A percentile compares a stretch with the other conserved stretches of the same genome.
Evolutionary conservation across 2,329 filamentous ascomycete species (phyloP).

Genomic region (Pyricularia pennisetigena): DNA sequence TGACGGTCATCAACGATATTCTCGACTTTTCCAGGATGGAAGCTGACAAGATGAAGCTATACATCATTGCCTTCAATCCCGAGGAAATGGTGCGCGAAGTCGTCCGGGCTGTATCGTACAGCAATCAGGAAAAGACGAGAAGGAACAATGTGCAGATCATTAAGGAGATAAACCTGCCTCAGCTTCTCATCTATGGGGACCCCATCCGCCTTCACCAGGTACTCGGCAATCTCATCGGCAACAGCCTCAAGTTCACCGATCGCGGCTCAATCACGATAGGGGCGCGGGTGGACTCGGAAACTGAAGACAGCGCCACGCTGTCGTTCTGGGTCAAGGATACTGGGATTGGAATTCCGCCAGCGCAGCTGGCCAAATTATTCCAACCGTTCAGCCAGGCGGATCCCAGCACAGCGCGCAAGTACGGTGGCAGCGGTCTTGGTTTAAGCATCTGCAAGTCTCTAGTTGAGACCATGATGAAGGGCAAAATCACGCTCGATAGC

Average conservation of each 20-base stretch:
- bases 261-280: constrained; percentile 77
- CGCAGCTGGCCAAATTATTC: constrained; percentile 79
- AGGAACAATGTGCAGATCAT: constrained; percentile 54
- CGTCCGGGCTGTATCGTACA: constrained; percentile 56
- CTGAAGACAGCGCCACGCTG: constrained; percentile 58
- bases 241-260: constrained; percentile 90
- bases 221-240: constrained; percentile 76
- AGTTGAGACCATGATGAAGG: constrained; percentile 86
- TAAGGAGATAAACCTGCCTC: constrained; percentile 62
- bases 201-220: constrained; percentile 59
- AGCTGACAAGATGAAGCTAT: constrained; percentile 76
- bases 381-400: constrained; percentile 90
- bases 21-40: constrained; percentile 93
- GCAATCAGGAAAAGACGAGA: constrained; percentile 52
- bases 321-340: constrained; percentile 85
- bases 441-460: constrained; percentile 92
- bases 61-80: constrained; percentile 59
- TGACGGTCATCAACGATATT: constrained; percentile 94
- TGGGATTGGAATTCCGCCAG: constrained; percentile 79
- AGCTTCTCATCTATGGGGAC: constrained; percentile 64
- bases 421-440: constrained; percentile 83
- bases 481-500: constrained; percentile 74
- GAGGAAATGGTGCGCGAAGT: constrained; percentile 59
- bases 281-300: constrained; percentile 63
- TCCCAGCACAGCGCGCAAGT: constrained; percentile 79